Percentiles rank a stretch among this genome's conserved stretches.
phyloP scores from a whole-genome alignment of 352 stramenopile genomes.

The Phytophthora megakarya region DNA sequence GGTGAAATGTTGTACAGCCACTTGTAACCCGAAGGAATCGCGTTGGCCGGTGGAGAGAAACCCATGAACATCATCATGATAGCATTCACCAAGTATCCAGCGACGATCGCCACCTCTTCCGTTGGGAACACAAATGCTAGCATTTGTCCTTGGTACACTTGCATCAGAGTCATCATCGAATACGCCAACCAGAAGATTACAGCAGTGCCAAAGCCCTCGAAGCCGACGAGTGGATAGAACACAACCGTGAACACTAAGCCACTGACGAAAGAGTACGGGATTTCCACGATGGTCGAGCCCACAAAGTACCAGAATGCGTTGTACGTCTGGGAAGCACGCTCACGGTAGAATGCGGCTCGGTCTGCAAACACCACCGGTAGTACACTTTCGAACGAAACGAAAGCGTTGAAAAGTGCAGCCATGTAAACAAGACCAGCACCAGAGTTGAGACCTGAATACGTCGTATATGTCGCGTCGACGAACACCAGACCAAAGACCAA shows the following conservation, averaged over 20 bases:
- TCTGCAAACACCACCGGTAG: constrained; percentile 80
- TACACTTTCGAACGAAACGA: constrained; percentile 79
- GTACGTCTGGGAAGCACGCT: constrained; percentile 86
- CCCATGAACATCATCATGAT: constrained; percentile 67
- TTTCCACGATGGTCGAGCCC: constrained; percentile 59
- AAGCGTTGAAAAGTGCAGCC: constrained; percentile 73
- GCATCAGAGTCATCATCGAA: constrained; percentile 42
- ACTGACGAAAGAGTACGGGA: constrained; percentile 35
- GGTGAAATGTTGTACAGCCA: constrained; percentile 35
- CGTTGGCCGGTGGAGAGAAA: constrained; percentile 42
- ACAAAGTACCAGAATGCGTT: too few species aligned
- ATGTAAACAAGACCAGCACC: constrained; percentile 83
- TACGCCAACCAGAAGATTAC: constrained; percentile 38
- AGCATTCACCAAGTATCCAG: constrained; percentile 46
- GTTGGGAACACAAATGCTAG: constrained; percentile 59
- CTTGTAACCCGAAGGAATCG: constrained; percentile 19
- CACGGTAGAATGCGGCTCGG: constrained; percentile 67
- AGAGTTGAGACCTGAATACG: constrained; percentile 41
- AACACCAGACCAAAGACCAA: constrained; percentile 54
- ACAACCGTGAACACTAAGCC: constrained; percentile 46
- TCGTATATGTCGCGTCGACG: constrained; percentile 29
- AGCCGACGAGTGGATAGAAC: constrained; percentile 36
- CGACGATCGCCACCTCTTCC: constrained; percentile 46
- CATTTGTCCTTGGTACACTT: constrained; percentile 80
- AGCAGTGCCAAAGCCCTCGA: constrained; percentile 22